Conservation (phyloP, 164 flowering plant genomes). For the Kingdonia uniflora region DNA sequence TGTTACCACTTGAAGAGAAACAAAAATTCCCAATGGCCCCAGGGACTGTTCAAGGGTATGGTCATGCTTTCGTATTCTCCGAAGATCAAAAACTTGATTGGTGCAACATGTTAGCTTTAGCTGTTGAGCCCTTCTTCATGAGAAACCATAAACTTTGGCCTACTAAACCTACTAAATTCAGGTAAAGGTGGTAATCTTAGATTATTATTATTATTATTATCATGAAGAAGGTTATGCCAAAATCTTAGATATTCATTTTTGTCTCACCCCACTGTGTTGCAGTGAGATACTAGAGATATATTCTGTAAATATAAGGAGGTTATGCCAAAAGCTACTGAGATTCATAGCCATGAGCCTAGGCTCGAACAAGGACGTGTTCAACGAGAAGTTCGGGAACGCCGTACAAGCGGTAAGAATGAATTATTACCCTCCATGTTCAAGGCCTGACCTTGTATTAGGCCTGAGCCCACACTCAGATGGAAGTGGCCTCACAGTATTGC, state of each 20-base stretch:
- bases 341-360: constrained; percentile 52
- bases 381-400: constrained; percentile 63
- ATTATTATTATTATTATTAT: too few species aligned
- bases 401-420: constrained; percentile 95
- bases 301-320: constrained; percentile 43
- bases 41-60: constrained; percentile 86
- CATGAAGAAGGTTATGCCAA: too few species aligned
- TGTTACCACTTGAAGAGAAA: constrained; percentile 72
- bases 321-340: constrained; percentile 47
- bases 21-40: constrained; percentile 73
- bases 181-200: constrained; percentile 26
- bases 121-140: constrained; percentile 25
- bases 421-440: constrained; percentile 84
- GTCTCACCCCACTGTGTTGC: constrained; percentile 5
- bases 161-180: constrained; percentile 50
- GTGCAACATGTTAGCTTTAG: constrained; percentile 96
- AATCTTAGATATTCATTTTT: too few species aligned
- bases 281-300: constrained; percentile 64
- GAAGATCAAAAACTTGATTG: constrained; percentile 91
- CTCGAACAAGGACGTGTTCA: constrained; percentile 35
- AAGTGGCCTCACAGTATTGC: constrained; percentile 82
- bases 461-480: constrained; percentile 95
- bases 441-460: constrained; percentile 84
- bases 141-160: constrained; percentile 38
- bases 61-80: constrained; percentile 87